Evolutionary conservation across 192 early-diverging fungal genomes (phyloP).

Genomic region (Fimicolochytrium jonesii): DNA sequence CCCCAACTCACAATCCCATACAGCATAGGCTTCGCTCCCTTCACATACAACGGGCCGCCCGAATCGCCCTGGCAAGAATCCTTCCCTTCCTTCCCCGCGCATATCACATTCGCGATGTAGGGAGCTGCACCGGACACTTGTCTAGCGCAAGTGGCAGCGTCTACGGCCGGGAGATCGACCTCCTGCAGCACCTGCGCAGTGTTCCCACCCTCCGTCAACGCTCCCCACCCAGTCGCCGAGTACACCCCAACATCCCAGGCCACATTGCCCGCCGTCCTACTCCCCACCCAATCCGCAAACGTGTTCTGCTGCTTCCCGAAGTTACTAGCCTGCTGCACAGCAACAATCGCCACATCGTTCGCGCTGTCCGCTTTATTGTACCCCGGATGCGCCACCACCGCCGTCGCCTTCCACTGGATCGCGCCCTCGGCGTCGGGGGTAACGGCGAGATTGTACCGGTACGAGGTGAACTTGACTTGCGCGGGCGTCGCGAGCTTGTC

Average conservation of each 20-base stretch:
- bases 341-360: neutral
- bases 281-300: too few relatives aligned
- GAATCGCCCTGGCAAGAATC: conserved; percentile 8
- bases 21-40: neutral
- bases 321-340: neutral
- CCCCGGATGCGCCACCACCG: neutral
- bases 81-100: neutral
- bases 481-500: too few relatives aligned
- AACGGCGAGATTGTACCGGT: too few relatives aligned
- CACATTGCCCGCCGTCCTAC: too few relatives aligned
- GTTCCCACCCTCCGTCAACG: neutral
- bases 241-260: neutral
- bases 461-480: too few relatives aligned
- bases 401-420: neutral
- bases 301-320: too few relatives aligned
- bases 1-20: neutral
- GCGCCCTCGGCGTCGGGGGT: neutral
- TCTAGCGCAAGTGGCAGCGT: neutral
- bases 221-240: neutral
- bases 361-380: too few relatives aligned
- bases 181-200: neutral
- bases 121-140: neutral
- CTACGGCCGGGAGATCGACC: neutral
- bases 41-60: neutral
- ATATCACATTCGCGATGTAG: too few relatives aligned